Evolutionary conservation across 768 basidiomycete genomes (phyloP), one percentile per base, ranked within the genome.

Genomic region (Phlebiopsis flavidoalba): DNA sequence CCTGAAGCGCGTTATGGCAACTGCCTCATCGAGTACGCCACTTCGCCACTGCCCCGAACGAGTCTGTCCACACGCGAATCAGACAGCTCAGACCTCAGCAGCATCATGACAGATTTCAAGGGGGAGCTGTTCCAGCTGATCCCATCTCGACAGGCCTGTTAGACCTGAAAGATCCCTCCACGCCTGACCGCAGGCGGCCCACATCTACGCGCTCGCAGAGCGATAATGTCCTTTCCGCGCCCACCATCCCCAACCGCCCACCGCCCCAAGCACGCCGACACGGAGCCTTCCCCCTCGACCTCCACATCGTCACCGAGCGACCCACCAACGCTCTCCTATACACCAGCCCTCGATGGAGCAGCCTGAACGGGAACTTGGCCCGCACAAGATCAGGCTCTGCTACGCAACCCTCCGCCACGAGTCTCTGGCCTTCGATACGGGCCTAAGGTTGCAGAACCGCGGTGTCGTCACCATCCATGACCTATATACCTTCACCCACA

Each of bases 101-200:
- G 85, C 45, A 81, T 92, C 63, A 75, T 92, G 53, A 82, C 80
- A 64, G 86, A 91, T 61, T 87, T 93, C 73, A 81, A 83, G 72
- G 89, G 87, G 59, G 83, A 87, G 72, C 77, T 91, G 59, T 82
- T 81, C 63, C 82, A 86, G 61, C 74, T 62, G 89, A 87, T 64
- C 80, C 85, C 51, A 75, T 79, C 37, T 76, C 79, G 50, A 72
- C 73, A 50, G 54, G 35, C 4, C 71, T 78, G 22, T 75, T 92
- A 59, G 86, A 86, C 69, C 80, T 92, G 49, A 79, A 75, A 62
- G 86, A 89, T 70, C 88, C 88, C 7, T 83, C 84, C 10, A 82
- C 80, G 5, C 80, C 87, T 57, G 72, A 78, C 43, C 80, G 82
- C 62, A 79, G 79, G 22, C 64, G 59, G 10, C 65, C 64, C 5